These are phyloP conservation scores for Boechera divaricarpa DNA, from an alignment of 345 rosid genomes.

Conservation along the genomic window DNA sequence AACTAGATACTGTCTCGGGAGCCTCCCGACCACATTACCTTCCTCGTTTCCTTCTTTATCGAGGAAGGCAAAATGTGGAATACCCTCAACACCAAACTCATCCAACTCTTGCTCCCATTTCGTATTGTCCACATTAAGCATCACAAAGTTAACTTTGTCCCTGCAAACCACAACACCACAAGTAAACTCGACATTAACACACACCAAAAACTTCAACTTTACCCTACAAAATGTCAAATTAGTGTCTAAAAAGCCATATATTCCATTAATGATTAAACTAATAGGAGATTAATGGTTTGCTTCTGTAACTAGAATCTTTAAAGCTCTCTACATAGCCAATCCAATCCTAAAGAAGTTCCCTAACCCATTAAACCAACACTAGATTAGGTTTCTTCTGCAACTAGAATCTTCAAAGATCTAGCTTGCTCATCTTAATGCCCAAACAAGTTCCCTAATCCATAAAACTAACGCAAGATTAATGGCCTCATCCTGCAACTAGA, in stretches of 20 bases:
- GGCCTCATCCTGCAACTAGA: background rate
- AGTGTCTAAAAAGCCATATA: background rate
- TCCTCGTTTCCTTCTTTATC: conserved; percentile 89
- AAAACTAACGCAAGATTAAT: background rate
- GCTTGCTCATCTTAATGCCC: background rate
- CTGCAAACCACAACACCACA: conserved; percentile 41
- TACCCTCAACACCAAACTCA: conserved; percentile 98
- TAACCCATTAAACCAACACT: background rate
- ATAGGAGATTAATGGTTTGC: background rate
- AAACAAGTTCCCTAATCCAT: background rate
- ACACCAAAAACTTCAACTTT: background rate
- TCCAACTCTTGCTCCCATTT: conserved; percentile 98
- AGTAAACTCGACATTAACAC: background rate
- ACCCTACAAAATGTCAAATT: background rate
- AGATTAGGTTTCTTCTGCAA: background rate
- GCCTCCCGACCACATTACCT: conserved; percentile 92
- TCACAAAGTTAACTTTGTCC: conserved; percentile 92
- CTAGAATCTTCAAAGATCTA: conserved; percentile 4
- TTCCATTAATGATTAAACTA: background rate
- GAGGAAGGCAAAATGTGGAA: conserved; percentile 88
- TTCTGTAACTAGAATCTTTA: conserved; percentile 13
- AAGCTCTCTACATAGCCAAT: conserved; percentile 6
- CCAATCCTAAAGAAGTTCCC: conserved; percentile 1
- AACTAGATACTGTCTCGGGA: conserved; percentile 73
- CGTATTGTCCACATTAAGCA: conserved; percentile 96